Evolutionary conservation across 2,329 filamentous ascomycete species (phyloP), one percentile per base, ranked within the genome.

Genomic region (Waltergamsia citrina): DNA sequence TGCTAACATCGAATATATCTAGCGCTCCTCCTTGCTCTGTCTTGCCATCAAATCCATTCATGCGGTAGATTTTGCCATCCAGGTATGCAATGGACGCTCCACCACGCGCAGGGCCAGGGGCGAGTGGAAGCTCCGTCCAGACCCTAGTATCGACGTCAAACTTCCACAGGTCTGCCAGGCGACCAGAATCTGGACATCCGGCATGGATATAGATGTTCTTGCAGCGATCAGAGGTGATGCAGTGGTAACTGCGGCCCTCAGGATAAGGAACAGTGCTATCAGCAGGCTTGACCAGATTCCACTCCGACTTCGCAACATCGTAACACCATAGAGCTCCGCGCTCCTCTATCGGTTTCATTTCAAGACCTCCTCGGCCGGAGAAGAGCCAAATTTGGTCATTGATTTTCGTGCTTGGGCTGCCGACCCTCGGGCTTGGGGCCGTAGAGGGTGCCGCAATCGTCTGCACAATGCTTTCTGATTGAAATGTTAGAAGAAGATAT

Each of bases 1-100:
- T 23, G 1, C 19, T 29, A 4, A 38, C 23, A 26, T 59, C 47
- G 20, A 43, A 57, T 3, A 75, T 50, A 37, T 82, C 76, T 8
- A 82, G 17, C 3, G 44, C 51, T 0, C 74, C 75, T 1, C 78
- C 77, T 22, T 73, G 63, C 43, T 81, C 77, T 0, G 47, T 64
- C 9, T 58, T 63, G 0, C 76, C 78, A 45, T 81, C 75, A 35
- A 80, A 81, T 0, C 78, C 78, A 40, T 74, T 71, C 64, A 79
- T 74, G 2, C 77, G 61, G 45, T 70, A 81, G 4, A 81, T 26
- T 35, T 63, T 53, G 4, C 43, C 50, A 6, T 40, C 29, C 9
- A 22, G 14, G 27, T 47, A 52, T 1, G 53, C 37, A 70, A 71
- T 30, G 2, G 68, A 74, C 1, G 74, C 56, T 0, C 74, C 47